These are phyloP conservation scores for Emericellopsis atlantica DNA, from an alignment of 2,329 filamentous ascomycete genomes.

Conservation along the genomic window DNA sequence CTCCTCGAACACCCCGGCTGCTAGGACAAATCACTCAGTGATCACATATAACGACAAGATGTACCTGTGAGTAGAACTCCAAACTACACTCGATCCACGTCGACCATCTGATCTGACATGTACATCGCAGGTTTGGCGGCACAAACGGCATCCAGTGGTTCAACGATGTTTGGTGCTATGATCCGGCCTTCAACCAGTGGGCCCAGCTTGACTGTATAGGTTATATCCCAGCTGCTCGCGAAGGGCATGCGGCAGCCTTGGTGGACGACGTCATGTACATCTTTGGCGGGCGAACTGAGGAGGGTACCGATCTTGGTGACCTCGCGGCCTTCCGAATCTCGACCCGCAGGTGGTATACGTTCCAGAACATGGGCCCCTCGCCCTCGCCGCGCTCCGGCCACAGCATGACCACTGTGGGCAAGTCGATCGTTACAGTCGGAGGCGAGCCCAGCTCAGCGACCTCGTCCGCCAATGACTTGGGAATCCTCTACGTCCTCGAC, in stretches of 20 bases:
- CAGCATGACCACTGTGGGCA: constrained; percentile 92
- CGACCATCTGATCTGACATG: constrained; percentile 4
- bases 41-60: constrained; percentile 88
- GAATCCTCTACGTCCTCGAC: constrained; percentile 82
- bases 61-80: constrained; percentile 57
- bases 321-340: constrained; percentile 67
- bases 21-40: constrained; percentile 88
- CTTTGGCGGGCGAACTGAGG: constrained; percentile 90
- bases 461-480: constrained; percentile 70
- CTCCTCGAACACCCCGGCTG: constrained; percentile 55
- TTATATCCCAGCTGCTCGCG: constrained; percentile 85
- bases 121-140: constrained; percentile 65
- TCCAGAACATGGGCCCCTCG: constrained; percentile 97
- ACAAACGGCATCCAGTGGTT: constrained; percentile 97
- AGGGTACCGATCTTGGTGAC: constrained; percentile 85
- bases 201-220: constrained; percentile 87
- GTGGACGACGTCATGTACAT: constrained; percentile 99
- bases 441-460: constrained; percentile 88
- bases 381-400: constrained; percentile 90
- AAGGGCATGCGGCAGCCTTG: constrained; percentile 86
- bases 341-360: constrained; percentile 92
- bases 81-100: not conserved
- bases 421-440: constrained; percentile 82
- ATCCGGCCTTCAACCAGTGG: constrained; percentile 74
- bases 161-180: constrained; percentile 97